Conservation (phyloP, 2,329 filamentous ascomycete genomes). For the Exophiala xenobiotica region DNA sequence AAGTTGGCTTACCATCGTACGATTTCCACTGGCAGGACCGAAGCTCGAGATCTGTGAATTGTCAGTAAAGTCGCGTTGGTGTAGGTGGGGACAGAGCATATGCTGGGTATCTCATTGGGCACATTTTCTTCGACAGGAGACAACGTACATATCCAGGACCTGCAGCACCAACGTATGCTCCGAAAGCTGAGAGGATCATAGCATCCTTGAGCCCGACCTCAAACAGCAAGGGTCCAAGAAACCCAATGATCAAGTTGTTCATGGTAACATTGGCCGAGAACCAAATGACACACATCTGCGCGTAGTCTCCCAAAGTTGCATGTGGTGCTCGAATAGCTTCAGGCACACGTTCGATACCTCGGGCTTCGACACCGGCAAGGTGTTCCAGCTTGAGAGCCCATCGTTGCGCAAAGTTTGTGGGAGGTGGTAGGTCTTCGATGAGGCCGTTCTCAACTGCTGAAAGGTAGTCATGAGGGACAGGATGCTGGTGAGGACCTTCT, state of each 20-base stretch:
- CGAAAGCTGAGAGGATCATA: conserved; percentile 45
- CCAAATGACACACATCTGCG: background rate
- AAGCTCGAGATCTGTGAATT: conserved; percentile 63
- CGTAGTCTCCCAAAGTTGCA: conserved; percentile 33
- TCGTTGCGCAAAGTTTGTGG: background rate
- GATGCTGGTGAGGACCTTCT: no score
- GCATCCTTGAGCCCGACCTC: background rate
- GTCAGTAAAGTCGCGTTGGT: no score
- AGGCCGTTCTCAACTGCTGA: no score
- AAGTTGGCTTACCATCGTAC: conserved; percentile 66
- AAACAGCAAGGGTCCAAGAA: background rate
- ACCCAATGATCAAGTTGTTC: background rate
- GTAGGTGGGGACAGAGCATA: no score
- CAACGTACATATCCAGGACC: conserved; percentile 59
- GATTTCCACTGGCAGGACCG: conserved; percentile 60
- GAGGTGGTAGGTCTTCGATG: no score
- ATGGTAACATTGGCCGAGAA: background rate
- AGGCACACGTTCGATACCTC: conserved; percentile 61
- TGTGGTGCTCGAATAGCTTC: conserved; percentile 60
- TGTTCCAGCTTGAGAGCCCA: background rate
- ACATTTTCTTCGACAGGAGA: no score
- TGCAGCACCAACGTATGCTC: conserved; percentile 54
- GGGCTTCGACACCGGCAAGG: conserved; percentile 47
- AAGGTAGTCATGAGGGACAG: no score
- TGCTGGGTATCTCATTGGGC: no score